A percentile compares a stretch with the other conserved stretches of the same genome.
Evolutionary conservation across 352 stramenopile genomes (phyloP).

Genomic region (Globisporangium splendens): DNA sequence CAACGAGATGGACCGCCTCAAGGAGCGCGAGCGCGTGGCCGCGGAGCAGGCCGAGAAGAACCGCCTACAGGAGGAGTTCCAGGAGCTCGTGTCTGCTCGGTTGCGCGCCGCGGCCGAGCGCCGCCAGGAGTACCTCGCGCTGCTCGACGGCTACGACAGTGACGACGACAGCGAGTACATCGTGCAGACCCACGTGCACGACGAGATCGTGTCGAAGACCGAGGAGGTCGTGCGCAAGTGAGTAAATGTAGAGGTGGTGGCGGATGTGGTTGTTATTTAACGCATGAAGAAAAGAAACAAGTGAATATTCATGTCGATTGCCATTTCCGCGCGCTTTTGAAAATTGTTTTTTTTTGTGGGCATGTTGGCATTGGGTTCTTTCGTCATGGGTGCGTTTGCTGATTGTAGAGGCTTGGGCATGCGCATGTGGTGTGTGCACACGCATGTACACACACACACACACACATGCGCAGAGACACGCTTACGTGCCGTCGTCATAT

Average conservation of each 20-base stretch:
- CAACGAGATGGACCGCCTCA: conserved; percentile 83
- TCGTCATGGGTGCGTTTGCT: too few relatives aligned
- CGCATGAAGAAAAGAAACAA: too few relatives aligned
- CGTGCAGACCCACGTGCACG: conserved; percentile 67
- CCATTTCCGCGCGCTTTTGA: too few relatives aligned
- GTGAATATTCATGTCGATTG: too few relatives aligned
- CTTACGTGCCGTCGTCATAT: background rate
- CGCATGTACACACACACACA: background rate
- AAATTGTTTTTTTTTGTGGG: too few relatives aligned
- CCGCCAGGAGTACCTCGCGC: conserved; percentile 62
- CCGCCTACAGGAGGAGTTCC: conserved; percentile 66
- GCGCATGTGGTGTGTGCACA: too few relatives aligned
- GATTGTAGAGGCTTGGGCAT: too few relatives aligned
- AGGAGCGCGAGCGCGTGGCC: conserved; percentile 72
- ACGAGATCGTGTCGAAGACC: conserved; percentile 62
- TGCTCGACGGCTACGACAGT: conserved; percentile 77
- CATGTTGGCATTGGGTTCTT: too few relatives aligned
- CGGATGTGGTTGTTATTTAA: too few relatives aligned
- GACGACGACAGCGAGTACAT: conserved; percentile 85
- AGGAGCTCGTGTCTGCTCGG: conserved; percentile 57
- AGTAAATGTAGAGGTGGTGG: too few relatives aligned
- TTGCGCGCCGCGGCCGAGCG: conserved; percentile 18
- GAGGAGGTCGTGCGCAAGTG: conserved; percentile 77
- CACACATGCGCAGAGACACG: background rate
- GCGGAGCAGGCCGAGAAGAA: conserved; percentile 68